Evolutionary conservation across 805 yeast species (phyloP), one percentile per base, ranked within the genome.

Genomic region (Komagataella populi): DNA sequence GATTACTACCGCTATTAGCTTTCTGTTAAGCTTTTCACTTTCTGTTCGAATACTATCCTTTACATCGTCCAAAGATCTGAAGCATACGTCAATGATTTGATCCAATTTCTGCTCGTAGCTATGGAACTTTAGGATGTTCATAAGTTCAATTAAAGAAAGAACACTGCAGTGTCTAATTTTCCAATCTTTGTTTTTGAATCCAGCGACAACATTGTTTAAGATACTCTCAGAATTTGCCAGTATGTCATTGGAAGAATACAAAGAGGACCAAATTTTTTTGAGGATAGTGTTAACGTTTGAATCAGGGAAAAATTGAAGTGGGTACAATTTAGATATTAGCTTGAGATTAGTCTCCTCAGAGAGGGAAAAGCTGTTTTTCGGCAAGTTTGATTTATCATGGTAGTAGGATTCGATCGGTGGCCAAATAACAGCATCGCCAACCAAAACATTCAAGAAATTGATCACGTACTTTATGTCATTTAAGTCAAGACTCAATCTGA

Each of bases 31-130:
- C 43, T 75, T 76, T 45, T 73, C 67, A 7, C 95, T 97, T 48
- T 87, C 95, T 52, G 77, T 78, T 49, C 97, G 73, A 3, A 93
- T 96, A 66, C 95, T 85, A 44, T 87, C 96, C 64, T 93, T 93
- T 53, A 91, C 87, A 68, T 91, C 98, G 67, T 91, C 99, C 77
- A 91, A 78, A 0, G 80, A 78, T 60, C 99, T 76, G 68, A 91
- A 90, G 49, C 90, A 82, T 85, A 87, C 82, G 4, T 75, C 71
- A 97, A 97, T 91, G 36, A 91, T 78, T 4, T 79, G 80, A 53
- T 85, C 84, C 53, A 84, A 59, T 7, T 68, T 60, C 8, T 60
- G 56, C 44, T 77, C 77, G 57, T 83, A 84, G 12, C 63, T 67
- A 8, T 76, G 79, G 22, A 78, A 58, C 0, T 81, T 73, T 23